Evolutionary conservation across 192 early-diverging fungal genomes (phyloP).

Genomic region (Rhizoclosmatium globosum): DNA sequence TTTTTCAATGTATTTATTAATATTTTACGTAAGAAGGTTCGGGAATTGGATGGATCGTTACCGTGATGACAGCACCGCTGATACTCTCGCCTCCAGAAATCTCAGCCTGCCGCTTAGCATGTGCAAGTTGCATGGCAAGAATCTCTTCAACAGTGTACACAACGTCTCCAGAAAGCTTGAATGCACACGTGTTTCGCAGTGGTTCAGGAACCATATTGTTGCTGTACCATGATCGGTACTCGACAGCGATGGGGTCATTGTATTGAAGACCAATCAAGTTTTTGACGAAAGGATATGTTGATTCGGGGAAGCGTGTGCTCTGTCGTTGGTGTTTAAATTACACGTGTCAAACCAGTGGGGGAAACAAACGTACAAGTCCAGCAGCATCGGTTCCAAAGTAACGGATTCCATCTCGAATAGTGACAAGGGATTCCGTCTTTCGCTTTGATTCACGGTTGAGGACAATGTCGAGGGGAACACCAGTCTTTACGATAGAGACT

Average conservation of each 20-base stretch:
- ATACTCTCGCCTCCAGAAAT: conserved; percentile 75
- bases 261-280: conserved; percentile 81
- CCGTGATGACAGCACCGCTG: conserved; percentile 91
- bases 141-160: conserved; percentile 84
- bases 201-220: conserved; percentile 81
- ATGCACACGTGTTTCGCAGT: conserved; percentile 71
- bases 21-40: background rate
- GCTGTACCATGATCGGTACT: conserved; percentile 78
- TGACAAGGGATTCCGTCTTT: conserved; percentile 87
- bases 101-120: conserved; percentile 87
- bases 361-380: conserved; percentile 58
- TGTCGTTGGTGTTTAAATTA: conserved; percentile 45
- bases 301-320: conserved; percentile 82
- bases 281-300: conserved; percentile 87
- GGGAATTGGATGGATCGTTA: too few species aligned
- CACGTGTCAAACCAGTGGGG: background rate
- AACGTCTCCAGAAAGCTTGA: conserved; percentile 67
- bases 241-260: conserved; percentile 69
- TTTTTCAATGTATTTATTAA: background rate
- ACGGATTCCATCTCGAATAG: conserved; percentile 80
- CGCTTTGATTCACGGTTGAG: conserved; percentile 96
- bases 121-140: conserved; percentile 90
- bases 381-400: conserved; percentile 90
- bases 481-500: conserved; percentile 90
- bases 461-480: conserved; percentile 90